These are phyloP conservation scores for Periconia macrospinosa DNA, from an alignment of 2,329 filamentous ascomycete species.

Conservation along the genomic window DNA sequence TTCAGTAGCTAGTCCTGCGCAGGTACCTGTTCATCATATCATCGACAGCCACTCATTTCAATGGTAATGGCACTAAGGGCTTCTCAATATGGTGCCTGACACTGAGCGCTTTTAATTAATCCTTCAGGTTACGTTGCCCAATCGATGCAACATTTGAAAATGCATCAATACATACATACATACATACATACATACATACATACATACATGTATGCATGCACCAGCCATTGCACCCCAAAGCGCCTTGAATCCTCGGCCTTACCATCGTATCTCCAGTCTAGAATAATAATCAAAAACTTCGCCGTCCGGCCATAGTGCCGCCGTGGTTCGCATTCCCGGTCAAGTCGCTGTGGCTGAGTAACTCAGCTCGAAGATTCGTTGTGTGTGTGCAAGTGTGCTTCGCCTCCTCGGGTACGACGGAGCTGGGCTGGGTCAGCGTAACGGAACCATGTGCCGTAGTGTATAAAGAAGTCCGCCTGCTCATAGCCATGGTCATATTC, in stretches of 20 bases:
- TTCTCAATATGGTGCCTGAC: too few relatives aligned
- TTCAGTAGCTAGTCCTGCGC: too few relatives aligned
- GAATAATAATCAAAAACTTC: background rate
- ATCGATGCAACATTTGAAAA: too few relatives aligned
- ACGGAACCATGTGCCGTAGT: conserved; percentile 20
- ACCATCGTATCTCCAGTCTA: background rate
- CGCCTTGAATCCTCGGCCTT: background rate
- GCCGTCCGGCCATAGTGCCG: background rate
- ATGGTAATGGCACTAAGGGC: too few relatives aligned
- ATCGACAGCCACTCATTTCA: too few relatives aligned
- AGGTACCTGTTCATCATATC: too few relatives aligned
- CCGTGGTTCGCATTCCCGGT: background rate
- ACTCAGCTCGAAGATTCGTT: conserved; percentile 23
- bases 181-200: too few relatives aligned
- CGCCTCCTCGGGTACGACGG: conserved; percentile 26
- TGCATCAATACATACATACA: too few relatives aligned
- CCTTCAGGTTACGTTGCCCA: too few relatives aligned
- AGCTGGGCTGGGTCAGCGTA: conserved; percentile 23
- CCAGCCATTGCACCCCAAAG: background rate
- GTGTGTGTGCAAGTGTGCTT: conserved; percentile 16
- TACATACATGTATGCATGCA: background rate
- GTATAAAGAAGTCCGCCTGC: conserved; percentile 9
- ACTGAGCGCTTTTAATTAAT: too few relatives aligned
- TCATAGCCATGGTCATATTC: conserved; percentile 1
- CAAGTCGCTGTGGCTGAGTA: conserved; percentile 33